phyloP scores from a whole-genome alignment of 768 basidiomycete genomes.

The Suillus ampliporus region DNA sequence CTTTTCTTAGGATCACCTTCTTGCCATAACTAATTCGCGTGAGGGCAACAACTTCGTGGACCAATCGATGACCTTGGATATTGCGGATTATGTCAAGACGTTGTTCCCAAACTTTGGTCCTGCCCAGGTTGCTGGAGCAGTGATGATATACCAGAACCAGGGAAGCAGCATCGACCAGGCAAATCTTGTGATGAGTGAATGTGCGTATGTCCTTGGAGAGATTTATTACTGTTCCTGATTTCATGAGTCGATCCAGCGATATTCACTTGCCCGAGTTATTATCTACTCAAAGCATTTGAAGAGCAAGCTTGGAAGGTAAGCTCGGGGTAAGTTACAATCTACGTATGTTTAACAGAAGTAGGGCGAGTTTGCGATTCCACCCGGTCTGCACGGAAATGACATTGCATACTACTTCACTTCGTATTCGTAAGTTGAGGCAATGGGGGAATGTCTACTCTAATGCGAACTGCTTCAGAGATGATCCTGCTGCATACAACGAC shows the following conservation, averaged over 20 bases:
- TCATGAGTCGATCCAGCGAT: conserved; percentile 27
- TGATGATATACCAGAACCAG: conserved; percentile 34
- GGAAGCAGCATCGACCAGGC: conserved; percentile 42
- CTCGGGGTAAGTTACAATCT: conserved; percentile 27
- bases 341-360: neutral
- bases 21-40: conserved; percentile 34
- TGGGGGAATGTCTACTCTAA: neutral
- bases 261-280: conserved; percentile 30
- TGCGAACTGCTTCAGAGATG: neutral
- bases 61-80: conserved; percentile 23
- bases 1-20: conserved; percentile 25
- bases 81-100: conserved; percentile 27
- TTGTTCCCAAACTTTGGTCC: conserved; percentile 46
- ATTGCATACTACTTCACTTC: conserved; percentile 47
- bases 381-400: conserved; percentile 41
- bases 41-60: conserved; percentile 39
- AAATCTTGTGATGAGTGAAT: conserved; percentile 44
- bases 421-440: conserved; percentile 28
- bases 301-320: conserved; percentile 33
- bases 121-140: conserved; percentile 30
- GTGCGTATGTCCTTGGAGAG: conserved; percentile 26
- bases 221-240: neutral
- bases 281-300: conserved; percentile 26
- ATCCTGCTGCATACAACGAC: conserved; percentile 29
- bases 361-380: conserved; percentile 37